These are phyloP conservation scores for Pestalotiopsis sp. DNA, from an alignment of 2,329 filamentous ascomycete species.

Conservation along the genomic window DNA sequence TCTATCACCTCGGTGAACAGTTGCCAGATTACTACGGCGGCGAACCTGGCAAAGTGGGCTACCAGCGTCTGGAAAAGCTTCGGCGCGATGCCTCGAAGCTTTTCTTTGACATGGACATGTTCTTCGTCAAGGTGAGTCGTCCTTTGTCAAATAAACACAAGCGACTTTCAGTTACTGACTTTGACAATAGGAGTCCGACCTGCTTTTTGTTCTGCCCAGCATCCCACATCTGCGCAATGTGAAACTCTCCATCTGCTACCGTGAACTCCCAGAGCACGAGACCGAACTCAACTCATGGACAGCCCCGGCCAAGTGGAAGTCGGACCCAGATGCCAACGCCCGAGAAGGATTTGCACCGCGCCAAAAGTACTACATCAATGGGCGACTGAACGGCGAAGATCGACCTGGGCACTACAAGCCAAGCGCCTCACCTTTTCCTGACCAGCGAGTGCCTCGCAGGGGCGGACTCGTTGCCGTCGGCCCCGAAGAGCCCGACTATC, in stretches of 20 bases:
- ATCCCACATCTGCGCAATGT: conserved; percentile 61
- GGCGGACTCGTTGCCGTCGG: conserved; percentile 53
- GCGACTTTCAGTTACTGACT: conserved; percentile 22
- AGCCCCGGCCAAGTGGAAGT: conserved; percentile 57
- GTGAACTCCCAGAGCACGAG: conserved; percentile 59
- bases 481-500: conserved; percentile 61
- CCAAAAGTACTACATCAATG: conserved; percentile 62
- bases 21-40: conserved; percentile 55
- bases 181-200: conserved; percentile 56
- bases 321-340: conserved; percentile 57
- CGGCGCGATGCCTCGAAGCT: conserved; percentile 52
- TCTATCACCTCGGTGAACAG: conserved; percentile 57
- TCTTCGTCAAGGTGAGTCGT: conserved; percentile 64
- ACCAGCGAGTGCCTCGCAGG: conserved; percentile 57
- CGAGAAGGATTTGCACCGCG: conserved; percentile 58
- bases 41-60: conserved; percentile 46
- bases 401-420: conserved; percentile 47
- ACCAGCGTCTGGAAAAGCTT: conserved; percentile 47
- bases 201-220: conserved; percentile 60
- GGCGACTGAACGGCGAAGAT: conserved; percentile 54
- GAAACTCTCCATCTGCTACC: conserved; percentile 60
- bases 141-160: no score
- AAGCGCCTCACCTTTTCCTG: conserved; percentile 57
- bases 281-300: conserved; percentile 44
- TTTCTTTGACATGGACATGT: conserved; percentile 63